Percentiles rank a stretch among this genome's conserved stretches.
phyloP scores from a whole-genome alignment of 805 yeast genomes.

The Zygosaccharomyces kombuchaensis region DNA sequence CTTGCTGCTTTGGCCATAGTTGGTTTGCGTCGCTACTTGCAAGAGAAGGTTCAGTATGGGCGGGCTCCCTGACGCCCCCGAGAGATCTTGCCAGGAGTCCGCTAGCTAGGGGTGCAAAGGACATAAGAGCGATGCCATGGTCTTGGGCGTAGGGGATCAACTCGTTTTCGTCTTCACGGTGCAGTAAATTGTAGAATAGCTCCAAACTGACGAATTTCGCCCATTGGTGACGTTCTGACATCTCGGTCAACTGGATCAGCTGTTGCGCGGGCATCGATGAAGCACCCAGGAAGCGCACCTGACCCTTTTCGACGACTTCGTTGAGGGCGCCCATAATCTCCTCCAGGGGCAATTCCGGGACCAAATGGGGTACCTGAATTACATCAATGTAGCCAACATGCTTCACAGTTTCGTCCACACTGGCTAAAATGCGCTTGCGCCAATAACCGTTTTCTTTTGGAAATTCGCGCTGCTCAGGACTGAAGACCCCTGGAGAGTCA shows the following conservation, averaged over 20 bases:
- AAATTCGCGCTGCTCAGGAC: constrained; percentile 16
- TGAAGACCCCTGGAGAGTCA: background rate
- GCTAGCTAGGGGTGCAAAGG: constrained; percentile 57
- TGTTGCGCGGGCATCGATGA: constrained; percentile 55
- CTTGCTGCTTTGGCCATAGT: constrained; percentile 23
- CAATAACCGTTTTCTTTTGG: constrained; percentile 40
- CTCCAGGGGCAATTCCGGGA: constrained; percentile 42
- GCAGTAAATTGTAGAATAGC: constrained; percentile 49
- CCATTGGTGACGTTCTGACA: constrained; percentile 56
- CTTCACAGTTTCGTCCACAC: constrained; percentile 38
- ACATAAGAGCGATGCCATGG: constrained; percentile 52
- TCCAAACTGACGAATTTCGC: constrained; percentile 57
- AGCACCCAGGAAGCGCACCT: constrained; percentile 56
- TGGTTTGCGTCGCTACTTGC: constrained; percentile 2
- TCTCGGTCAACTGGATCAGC: constrained; percentile 48
- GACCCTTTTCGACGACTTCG: constrained; percentile 45
- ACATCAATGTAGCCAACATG: constrained; percentile 52
- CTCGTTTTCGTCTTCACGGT: constrained; percentile 63
- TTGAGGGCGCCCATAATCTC: constrained; percentile 57
- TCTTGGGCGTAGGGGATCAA: constrained; percentile 50
- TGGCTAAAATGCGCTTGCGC: constrained; percentile 45
- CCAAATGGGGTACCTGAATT: constrained; percentile 56
- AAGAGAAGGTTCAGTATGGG: constrained; percentile 9
- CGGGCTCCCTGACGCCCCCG: constrained; percentile 15
- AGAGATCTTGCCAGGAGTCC: constrained; percentile 52